Percentiles rank a stretch among this genome's conserved stretches.
Evolutionary conservation across 2,329 filamentous ascomycete species (phyloP).

Genomic region (Colletotrichum neosansevieriae): DNA sequence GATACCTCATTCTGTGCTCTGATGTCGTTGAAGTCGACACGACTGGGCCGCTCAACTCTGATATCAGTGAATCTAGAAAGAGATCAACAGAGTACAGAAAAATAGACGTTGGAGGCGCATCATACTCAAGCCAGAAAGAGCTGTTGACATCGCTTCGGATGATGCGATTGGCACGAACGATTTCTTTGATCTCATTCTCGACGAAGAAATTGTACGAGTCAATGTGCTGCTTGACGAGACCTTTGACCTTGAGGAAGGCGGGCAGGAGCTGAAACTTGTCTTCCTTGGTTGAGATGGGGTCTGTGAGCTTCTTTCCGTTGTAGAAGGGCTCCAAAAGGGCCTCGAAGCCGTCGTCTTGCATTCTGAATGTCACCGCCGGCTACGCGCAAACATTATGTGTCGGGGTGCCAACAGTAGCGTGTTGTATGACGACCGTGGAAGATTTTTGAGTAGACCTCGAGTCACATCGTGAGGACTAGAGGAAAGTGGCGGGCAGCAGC

Average conservation of each 20-base stretch:
- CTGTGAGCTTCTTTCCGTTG: conserved; percentile 75
- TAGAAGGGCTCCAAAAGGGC: conserved; percentile 76
- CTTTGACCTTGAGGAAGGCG: conserved; percentile 98
- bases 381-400: conserved; percentile 39
- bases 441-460: conserved; percentile 34
- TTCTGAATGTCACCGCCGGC: conserved; percentile 48
- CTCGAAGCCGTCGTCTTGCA: conserved; percentile 75
- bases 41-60: conserved; percentile 83
- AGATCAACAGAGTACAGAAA: conserved; percentile 8
- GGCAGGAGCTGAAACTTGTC: conserved; percentile 98
- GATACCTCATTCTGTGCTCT: conserved; percentile 82
- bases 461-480: conserved; percentile 37
- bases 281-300: conserved; percentile 73
- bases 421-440: conserved; percentile 16
- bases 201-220: conserved; percentile 99
- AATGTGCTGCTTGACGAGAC: conserved; percentile 95
- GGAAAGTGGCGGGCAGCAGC: conserved; percentile 30
- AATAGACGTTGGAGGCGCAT: conserved; percentile 41
- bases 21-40: conserved; percentile 79
- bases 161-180: conserved; percentile 89
- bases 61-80: conserved; percentile 80
- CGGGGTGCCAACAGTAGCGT: background rate
- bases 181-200: conserved; percentile 96
- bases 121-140: conserved; percentile 86
- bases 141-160: conserved; percentile 94